Percentiles rank a stretch among this genome's conserved stretches.
Conservation (phyloP, 2,329 filamentous ascomycete species). For the Curvularia eragrostidis region DNA sequence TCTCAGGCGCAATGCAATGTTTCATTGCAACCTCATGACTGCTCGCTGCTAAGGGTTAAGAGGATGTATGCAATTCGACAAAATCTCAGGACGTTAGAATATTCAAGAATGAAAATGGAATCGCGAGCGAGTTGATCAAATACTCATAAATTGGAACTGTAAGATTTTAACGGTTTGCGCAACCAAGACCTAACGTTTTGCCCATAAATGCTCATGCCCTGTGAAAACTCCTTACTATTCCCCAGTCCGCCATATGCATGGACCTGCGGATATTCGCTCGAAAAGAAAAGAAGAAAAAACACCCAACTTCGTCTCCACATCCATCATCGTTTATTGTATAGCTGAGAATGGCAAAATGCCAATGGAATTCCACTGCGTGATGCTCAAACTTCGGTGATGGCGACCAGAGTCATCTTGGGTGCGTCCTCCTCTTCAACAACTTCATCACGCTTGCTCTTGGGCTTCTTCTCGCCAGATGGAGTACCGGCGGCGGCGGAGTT, state of each 20-base stretch:
- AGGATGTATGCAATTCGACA: background rate
- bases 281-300: background rate
- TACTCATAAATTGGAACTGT: background rate
- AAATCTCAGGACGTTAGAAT: background rate
- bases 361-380: constrained; percentile 3
- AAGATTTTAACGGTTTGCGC: background rate
- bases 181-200: background rate
- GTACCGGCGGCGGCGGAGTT: constrained; percentile 48
- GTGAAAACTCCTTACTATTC: background rate
- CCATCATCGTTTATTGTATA: background rate
- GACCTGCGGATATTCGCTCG: background rate
- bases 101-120: background rate
- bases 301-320: background rate
- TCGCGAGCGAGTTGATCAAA: background rate
- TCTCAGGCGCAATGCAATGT: background rate
- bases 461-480: constrained; percentile 18
- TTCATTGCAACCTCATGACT: background rate
- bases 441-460: constrained; percentile 42
- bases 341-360: background rate
- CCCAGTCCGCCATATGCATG: background rate
- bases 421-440: constrained; percentile 41
- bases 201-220: background rate
- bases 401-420: constrained; percentile 51
- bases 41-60: background rate
- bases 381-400: constrained; percentile 48